Conservation (phyloP, 768 basidiomycete genomes). For the Termitomyces eurrhizus region DNA sequence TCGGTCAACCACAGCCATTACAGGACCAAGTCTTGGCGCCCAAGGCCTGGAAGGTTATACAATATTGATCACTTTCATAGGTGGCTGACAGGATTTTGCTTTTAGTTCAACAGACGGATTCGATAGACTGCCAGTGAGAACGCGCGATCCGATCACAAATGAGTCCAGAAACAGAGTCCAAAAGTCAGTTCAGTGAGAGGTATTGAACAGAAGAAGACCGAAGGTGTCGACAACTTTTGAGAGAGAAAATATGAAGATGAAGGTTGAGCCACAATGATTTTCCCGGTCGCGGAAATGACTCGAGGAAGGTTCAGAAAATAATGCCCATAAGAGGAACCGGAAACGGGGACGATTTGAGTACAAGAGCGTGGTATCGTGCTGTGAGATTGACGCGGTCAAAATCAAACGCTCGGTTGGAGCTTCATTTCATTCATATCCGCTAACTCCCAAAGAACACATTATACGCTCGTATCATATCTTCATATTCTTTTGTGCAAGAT, state of each 20-base stretch:
- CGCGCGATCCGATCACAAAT: neutral
- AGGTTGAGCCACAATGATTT: neutral
- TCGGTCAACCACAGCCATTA: neutral
- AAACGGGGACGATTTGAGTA: neutral
- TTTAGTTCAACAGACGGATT: slow-evolving; percentile 5
- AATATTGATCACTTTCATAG: too few species aligned
- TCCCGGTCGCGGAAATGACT: neutral
- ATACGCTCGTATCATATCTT: too few species aligned
- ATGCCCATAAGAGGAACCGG: neutral
- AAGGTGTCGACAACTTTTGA: neutral
- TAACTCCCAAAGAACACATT: too few species aligned
- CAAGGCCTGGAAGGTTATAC: slow-evolving; percentile 2
- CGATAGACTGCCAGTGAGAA: neutral
- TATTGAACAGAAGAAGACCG: neutral
- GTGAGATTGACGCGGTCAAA: too few species aligned
- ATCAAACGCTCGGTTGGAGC: too few species aligned
- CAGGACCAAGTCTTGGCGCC: slow-evolving; percentile 12
- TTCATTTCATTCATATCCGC: too few species aligned
- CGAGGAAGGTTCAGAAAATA: neutral
- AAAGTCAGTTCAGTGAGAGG: too few species aligned
- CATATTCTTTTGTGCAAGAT: too few species aligned
- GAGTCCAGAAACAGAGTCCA: neutral
- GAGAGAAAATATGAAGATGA: neutral
- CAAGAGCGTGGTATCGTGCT: neutral
- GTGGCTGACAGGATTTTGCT: slow-evolving; percentile 2